Percentiles rank a stretch among this genome's conserved stretches.
Evolutionary conservation across 164 flowering plant genomes (phyloP).

Genomic region (Stephania japonica): DNA sequence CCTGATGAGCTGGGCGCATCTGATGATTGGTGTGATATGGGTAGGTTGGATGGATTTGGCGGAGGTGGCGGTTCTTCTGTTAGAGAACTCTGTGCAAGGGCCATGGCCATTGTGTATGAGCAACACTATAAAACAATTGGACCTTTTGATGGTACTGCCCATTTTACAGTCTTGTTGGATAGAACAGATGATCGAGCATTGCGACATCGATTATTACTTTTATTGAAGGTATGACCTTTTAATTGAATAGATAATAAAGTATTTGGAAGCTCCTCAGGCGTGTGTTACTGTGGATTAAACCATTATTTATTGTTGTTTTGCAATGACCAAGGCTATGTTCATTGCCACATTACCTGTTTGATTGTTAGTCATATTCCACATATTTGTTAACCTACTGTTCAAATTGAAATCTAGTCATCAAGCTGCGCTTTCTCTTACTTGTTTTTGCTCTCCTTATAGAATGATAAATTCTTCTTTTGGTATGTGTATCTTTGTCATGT

Average conservation of each 20-base stretch:
- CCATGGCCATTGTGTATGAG: slow-evolving; percentile 97
- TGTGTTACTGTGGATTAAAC: neutral
- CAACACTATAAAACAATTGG: slow-evolving; percentile 77
- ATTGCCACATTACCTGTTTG: neutral
- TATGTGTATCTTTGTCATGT: neutral
- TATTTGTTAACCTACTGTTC: neutral
- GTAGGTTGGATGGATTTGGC: slow-evolving; percentile 98
- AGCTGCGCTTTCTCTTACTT: neutral
- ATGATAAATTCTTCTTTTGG: neutral
- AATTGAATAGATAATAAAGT: neutral
- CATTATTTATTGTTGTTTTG: neutral
- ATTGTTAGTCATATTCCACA: neutral
- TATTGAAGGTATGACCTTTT: slow-evolving; percentile 58
- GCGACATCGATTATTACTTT: slow-evolving; percentile 82
- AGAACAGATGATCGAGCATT: slow-evolving; percentile 94
- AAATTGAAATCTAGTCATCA: neutral
- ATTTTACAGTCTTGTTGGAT: slow-evolving; percentile 86
- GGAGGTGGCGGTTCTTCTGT: slow-evolving; percentile 97
- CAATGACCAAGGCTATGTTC: neutral
- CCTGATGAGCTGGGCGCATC: slow-evolving; percentile 95
- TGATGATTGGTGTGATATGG: slow-evolving; percentile 99
- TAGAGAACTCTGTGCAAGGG: slow-evolving; percentile 98
- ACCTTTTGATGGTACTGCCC: slow-evolving; percentile 96
- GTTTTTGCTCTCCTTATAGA: neutral
- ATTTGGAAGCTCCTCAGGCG: neutral